phyloP scores from a whole-genome alignment of 805 yeast species.

The Monosporozyma servazzii region DNA sequence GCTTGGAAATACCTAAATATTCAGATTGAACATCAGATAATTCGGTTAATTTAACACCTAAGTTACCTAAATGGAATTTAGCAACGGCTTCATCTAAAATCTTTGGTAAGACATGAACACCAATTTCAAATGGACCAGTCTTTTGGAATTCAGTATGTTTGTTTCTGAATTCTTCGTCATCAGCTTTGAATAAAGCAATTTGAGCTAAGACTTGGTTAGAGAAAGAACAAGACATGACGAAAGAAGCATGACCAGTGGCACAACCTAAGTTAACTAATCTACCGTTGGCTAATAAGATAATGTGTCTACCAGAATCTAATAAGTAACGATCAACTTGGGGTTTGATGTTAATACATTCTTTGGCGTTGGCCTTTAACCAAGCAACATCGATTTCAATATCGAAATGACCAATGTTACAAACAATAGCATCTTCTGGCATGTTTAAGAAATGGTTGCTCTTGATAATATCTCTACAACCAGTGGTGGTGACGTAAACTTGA shows the following conservation, averaged over 20 bases:
- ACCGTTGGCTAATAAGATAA: slow-evolving; percentile 96
- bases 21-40: slow-evolving; percentile 80
- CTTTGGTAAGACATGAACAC: slow-evolving; percentile 96
- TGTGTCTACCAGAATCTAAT: slow-evolving; percentile 80
- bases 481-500: slow-evolving; percentile 97
- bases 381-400: slow-evolving; percentile 99
- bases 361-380: slow-evolving; percentile 93
- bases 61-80: slow-evolving; percentile 87
- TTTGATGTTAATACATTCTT: slow-evolving; percentile 90
- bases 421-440: slow-evolving; percentile 99
- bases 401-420: slow-evolving; percentile 98
- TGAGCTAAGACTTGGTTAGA: slow-evolving; percentile 99
- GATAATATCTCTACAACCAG: slow-evolving; percentile 98
- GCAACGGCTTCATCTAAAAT: slow-evolving; percentile 98
- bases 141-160: slow-evolving; percentile 83
- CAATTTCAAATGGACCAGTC: slow-evolving; percentile 82
- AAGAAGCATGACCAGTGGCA: slow-evolving; percentile 99
- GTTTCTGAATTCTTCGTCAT: slow-evolving; percentile 69
- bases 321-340: slow-evolving; percentile 98
- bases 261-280: slow-evolving; percentile 98
- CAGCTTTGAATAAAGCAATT: slow-evolving; percentile 89
- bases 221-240: slow-evolving; percentile 99
- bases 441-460: slow-evolving; percentile 73
- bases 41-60: slow-evolving; percentile 78
- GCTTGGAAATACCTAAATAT: slow-evolving; percentile 81